Percentiles rank a stretch among this genome's conserved stretches.
These are phyloP conservation scores for Fusarium neocosmosporiellum DNA, from an alignment of 2,329 filamentous ascomycete species.

Conservation along the genomic window DNA sequence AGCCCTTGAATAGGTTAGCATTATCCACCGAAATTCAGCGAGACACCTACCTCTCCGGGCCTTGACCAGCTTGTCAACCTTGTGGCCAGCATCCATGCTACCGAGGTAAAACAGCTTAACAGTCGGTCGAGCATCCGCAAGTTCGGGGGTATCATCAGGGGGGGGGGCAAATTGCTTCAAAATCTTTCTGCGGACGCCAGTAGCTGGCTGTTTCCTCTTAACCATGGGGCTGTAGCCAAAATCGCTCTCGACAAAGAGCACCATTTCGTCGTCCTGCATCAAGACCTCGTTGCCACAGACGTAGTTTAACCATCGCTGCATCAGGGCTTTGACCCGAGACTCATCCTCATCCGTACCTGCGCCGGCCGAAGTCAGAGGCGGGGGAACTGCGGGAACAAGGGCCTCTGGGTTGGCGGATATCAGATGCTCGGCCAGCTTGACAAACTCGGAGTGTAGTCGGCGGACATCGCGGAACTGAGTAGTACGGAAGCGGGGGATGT, in stretches of 20 bases:
- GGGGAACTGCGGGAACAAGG: constrained; percentile 92
- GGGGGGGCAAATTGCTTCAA: constrained; percentile 98
- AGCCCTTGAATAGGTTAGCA: constrained; percentile 70
- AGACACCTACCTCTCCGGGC: constrained; percentile 78
- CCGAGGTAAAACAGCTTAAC: constrained; percentile 97
- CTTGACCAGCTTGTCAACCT: constrained; percentile 94
- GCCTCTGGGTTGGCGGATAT: constrained; percentile 98
- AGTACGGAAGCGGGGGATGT: constrained; percentile 96
- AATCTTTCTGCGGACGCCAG: constrained; percentile 92
- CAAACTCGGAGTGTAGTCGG: constrained; percentile 93
- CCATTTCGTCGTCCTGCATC: constrained; percentile 95
- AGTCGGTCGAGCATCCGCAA: constrained; percentile 87
- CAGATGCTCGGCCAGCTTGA: constrained; percentile 94
- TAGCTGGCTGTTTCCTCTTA: constrained; percentile 95
- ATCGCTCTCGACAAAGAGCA: constrained; percentile 98
- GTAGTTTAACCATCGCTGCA: constrained; percentile 96
- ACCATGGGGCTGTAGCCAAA: constrained; percentile 98
- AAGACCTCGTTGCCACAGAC: constrained; percentile 92
- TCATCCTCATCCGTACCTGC: constrained; percentile 98
- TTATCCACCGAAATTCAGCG: not conserved
- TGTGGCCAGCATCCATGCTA: constrained; percentile 96
- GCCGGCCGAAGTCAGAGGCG: constrained; percentile 93
- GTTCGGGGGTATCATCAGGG: constrained; percentile 94
- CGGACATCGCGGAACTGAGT: constrained; percentile 98
- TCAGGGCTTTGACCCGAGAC: constrained; percentile 82